phyloP scores from a whole-genome alignment of 345 rosid species.

The Conringia planisiliqua region DNA sequence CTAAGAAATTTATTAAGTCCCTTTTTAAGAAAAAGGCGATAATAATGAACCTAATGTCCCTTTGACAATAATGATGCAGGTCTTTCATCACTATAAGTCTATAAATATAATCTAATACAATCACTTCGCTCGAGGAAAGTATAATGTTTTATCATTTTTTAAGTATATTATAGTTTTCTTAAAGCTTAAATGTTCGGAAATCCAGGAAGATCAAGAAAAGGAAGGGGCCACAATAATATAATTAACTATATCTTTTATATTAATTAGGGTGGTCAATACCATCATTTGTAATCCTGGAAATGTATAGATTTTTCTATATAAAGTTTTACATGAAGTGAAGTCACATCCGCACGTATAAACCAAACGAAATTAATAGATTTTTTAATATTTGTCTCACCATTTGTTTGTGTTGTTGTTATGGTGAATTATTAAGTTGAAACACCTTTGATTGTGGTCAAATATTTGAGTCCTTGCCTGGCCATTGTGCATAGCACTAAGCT shows the following conservation, averaged over 20 bases:
- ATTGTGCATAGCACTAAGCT: constrained; percentile 29
- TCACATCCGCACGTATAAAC: neutral
- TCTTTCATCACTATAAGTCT: constrained; percentile 21
- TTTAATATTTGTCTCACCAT: neutral
- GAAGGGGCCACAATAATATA: constrained; percentile 3
- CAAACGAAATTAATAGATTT: neutral
- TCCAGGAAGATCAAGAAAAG: constrained; percentile 20
- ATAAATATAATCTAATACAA: neutral
- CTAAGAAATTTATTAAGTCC: neutral
- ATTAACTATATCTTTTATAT: neutral
- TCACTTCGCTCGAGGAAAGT: constrained; percentile 27
- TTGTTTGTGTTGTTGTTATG: neutral
- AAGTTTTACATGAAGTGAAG: neutral
- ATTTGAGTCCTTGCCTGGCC: neutral
- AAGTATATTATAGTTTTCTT: constrained; percentile 1
- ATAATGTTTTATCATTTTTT: neutral
- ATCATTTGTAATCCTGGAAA: neutral
- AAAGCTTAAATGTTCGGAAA: constrained; percentile 28
- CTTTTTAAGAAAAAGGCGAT: neutral
- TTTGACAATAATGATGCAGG: constrained; percentile 19
- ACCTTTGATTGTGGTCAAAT: neutral
- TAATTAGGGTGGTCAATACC: neutral
- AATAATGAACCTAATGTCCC: constrained; percentile 7
- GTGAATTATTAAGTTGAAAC: neutral
- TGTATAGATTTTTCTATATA: neutral